Evolutionary conservation across 495 filamentous ascomycete genomes (phyloP).

Genomic region (Darksidea phi): DNA sequence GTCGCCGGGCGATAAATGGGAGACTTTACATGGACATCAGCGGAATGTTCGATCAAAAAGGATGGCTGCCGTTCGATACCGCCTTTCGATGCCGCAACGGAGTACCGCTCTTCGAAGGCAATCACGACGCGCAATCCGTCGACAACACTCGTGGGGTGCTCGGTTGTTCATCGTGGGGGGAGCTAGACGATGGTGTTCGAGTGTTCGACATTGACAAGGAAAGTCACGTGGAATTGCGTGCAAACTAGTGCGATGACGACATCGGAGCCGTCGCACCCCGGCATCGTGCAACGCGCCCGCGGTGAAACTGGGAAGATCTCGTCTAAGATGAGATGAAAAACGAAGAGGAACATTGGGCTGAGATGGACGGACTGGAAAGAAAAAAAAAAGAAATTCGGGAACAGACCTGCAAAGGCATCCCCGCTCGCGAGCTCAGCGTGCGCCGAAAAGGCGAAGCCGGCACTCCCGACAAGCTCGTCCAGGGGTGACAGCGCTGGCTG

Average conservation of each 20-base stretch:
- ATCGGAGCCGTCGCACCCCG: slow-evolving; percentile 10
- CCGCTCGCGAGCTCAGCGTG: slow-evolving; percentile 4
- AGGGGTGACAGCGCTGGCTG: slow-evolving; percentile 12
- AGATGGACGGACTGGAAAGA: neutral
- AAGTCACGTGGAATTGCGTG: slow-evolving; percentile 27
- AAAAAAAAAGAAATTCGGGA: neutral
- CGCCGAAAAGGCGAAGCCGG: slow-evolving; percentile 8
- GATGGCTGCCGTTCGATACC: too few species aligned
- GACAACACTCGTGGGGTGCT: slow-evolving; percentile 14
- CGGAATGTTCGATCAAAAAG: slow-evolving; percentile 15
- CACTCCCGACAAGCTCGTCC: slow-evolving; percentile 9
- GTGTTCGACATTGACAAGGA: neutral
- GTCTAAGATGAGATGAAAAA: neutral
- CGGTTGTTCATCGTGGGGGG: slow-evolving; percentile 9
- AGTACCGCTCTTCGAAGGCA: too few species aligned
- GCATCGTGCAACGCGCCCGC: neutral
- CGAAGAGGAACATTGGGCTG: neutral
- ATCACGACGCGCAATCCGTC: too few species aligned
- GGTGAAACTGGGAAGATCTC: too few species aligned
- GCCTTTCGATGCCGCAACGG: too few species aligned
- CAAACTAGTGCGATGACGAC: slow-evolving; percentile 23
- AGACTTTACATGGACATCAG: slow-evolving; percentile 12
- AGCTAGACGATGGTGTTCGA: neutral
- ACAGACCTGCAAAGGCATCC: slow-evolving; percentile 13
- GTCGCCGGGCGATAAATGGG: slow-evolving; percentile 8